Evolutionary conservation across 768 basidiomycete genomes (phyloP).

Genomic region (Neoboletus magnificus): DNA sequence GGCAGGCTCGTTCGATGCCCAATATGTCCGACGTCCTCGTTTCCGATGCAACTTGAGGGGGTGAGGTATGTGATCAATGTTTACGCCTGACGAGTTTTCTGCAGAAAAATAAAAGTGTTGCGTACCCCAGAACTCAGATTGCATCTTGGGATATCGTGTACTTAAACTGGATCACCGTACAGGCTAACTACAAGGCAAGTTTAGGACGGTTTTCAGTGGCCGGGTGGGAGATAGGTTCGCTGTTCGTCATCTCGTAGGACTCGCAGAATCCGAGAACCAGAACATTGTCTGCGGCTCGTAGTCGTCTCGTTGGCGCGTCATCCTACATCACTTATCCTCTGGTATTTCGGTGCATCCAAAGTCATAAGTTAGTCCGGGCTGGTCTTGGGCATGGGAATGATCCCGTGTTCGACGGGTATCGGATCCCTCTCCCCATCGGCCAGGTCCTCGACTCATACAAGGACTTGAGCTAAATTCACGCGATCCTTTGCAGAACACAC

Average conservation of each 20-base stretch:
- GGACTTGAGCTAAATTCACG: background rate
- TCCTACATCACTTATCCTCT: slow-evolving; percentile 18
- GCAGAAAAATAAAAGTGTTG: background rate
- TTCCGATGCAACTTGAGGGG: background rate
- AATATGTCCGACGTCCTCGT: background rate
- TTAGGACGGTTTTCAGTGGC: slow-evolving; percentile 19
- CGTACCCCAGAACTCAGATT: background rate
- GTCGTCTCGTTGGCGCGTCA: slow-evolving; percentile 17
- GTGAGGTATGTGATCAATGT: background rate
- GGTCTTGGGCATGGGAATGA: slow-evolving; percentile 21
- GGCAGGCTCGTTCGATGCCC: background rate
- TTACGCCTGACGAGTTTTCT: background rate
- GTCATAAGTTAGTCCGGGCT: slow-evolving; percentile 13
- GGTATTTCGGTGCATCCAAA: slow-evolving; percentile 20
- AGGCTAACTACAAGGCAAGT: background rate
- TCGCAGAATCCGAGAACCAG: slow-evolving; percentile 17
- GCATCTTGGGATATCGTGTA: background rate
- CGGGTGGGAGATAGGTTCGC: slow-evolving; percentile 21
- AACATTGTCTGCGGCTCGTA: slow-evolving; percentile 26
- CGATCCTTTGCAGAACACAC: slow-evolving; percentile 5
- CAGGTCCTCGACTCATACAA: slow-evolving; percentile 22
- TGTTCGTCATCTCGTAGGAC: slow-evolving; percentile 16
- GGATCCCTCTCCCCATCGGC: slow-evolving; percentile 18
- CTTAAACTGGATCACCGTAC: background rate
- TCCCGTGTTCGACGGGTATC: slow-evolving; percentile 21